Evolutionary conservation across 805 yeast genomes (phyloP).

Genomic region (Metschnikowia picachoensis): DNA sequence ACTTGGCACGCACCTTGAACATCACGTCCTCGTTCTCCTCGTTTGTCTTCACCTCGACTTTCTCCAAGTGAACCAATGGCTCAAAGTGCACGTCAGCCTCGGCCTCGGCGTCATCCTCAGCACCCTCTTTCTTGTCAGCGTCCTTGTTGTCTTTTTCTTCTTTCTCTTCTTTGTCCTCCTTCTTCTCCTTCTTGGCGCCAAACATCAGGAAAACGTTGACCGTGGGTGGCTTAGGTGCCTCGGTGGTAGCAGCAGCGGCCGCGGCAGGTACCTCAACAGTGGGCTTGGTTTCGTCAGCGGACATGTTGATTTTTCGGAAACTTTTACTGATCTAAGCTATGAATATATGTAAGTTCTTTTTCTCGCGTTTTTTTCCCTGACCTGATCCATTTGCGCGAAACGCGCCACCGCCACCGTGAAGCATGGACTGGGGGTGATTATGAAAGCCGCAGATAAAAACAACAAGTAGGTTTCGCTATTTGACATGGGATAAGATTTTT

Average conservation of each 20-base stretch:
- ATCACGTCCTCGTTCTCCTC: slow-evolving; percentile 85
- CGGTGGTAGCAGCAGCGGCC: slow-evolving; percentile 13
- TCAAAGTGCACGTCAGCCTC: slow-evolving; percentile 90
- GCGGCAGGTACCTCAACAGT: slow-evolving; percentile 21
- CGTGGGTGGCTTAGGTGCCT: slow-evolving; percentile 61
- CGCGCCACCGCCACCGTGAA: slow-evolving; percentile 2
- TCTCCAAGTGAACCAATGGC: slow-evolving; percentile 91
- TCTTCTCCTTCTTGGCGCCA: slow-evolving; percentile 82
- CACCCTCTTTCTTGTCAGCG: slow-evolving; percentile 37
- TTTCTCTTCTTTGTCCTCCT: slow-evolving; percentile 36
- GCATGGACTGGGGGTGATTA: too few species aligned
- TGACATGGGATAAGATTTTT: too few species aligned
- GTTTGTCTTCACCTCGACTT: slow-evolving; percentile 93
- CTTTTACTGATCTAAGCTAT: not conserved
- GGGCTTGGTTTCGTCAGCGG: slow-evolving; percentile 29
- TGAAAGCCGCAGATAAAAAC: too few species aligned
- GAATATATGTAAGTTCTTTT: not conserved
- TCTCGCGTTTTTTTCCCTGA: slow-evolving; percentile 1
- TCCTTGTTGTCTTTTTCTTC: slow-evolving; percentile 27
- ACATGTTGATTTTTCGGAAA: slow-evolving; percentile 18
- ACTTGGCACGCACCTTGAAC: slow-evolving; percentile 88
- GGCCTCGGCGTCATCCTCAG: slow-evolving; percentile 57
- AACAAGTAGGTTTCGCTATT: too few species aligned
- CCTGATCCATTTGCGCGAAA: slow-evolving; percentile 1
- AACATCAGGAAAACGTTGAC: slow-evolving; percentile 90